Conservation (phyloP, 1,284 basidiomycete genomes). For the Apiotrichum akiyoshidainum region DNA sequence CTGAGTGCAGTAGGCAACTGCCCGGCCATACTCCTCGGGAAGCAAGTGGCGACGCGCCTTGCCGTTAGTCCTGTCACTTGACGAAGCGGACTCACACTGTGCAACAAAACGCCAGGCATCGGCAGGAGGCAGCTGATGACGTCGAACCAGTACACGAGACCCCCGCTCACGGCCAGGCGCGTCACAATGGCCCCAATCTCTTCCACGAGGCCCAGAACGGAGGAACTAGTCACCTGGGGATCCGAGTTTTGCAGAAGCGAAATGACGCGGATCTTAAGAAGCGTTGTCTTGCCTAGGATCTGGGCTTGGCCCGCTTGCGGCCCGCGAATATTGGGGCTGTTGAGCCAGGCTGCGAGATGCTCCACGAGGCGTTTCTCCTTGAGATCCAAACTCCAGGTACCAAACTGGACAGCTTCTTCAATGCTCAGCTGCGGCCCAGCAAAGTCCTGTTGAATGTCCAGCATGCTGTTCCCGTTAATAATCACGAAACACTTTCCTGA, state of each 20-base stretch:
- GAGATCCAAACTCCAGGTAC: not conserved
- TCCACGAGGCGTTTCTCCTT: constrained; percentile 9
- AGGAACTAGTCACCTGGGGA: not conserved
- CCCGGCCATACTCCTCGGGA: constrained; percentile 1
- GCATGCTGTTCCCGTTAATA: constrained; percentile 4
- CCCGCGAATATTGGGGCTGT: constrained; percentile 3
- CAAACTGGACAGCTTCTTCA: not conserved
- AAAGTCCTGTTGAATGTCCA: constrained; percentile 14
- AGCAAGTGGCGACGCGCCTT: constrained; percentile 3
- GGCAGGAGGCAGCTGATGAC: constrained; percentile 4
- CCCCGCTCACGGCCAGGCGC: not conserved
- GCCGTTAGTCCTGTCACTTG: not conserved
- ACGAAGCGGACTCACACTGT: constrained; percentile 7
- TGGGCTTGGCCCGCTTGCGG: not conserved
- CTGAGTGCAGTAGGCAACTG: not conserved
- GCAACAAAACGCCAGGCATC: constrained; percentile 8
- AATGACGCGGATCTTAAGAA: constrained; percentile 11
- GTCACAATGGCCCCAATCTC: constrained; percentile 11
- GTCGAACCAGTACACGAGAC: constrained; percentile 14
- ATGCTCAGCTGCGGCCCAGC: not conserved
- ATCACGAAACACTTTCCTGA: not conserved
- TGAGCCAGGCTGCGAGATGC: constrained; percentile 7
- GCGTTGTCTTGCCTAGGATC: constrained; percentile 2
- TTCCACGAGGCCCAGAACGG: constrained; percentile 7
- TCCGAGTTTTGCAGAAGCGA: constrained; percentile 4